Percentiles rank a stretch among this genome's conserved stretches.
phyloP scores from a whole-genome alignment of 2,329 filamentous ascomycete species.

The Bimuria novae-zelandiae region DNA sequence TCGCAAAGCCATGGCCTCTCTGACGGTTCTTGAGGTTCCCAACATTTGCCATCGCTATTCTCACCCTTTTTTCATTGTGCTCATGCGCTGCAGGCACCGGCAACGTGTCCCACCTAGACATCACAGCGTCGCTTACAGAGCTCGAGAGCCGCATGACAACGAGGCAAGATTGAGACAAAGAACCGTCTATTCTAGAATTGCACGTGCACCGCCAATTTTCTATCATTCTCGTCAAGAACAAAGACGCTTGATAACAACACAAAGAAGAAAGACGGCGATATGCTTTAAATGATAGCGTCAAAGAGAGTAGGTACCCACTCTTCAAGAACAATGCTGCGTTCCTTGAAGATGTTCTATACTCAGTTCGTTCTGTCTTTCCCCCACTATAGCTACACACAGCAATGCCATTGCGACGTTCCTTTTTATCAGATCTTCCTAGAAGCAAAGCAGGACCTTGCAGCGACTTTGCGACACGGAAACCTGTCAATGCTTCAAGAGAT shows the following conservation, averaged over 20 bases:
- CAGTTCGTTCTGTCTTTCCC: background rate
- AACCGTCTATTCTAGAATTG: constrained; percentile 2
- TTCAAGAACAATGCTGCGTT: too few species aligned
- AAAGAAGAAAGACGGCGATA: background rate
- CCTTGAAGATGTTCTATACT: background rate
- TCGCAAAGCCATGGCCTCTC: too few species aligned
- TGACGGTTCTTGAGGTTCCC: background rate
- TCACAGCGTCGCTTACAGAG: background rate
- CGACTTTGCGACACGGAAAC: too few species aligned
- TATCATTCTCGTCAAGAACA: background rate
- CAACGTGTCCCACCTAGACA: background rate
- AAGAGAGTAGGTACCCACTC: background rate
- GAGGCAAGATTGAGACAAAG: constrained; percentile 6
- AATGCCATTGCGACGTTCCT: background rate
- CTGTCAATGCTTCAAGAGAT: too few species aligned
- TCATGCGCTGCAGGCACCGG: background rate
- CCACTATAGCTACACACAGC: background rate
- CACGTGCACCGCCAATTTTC: background rate
- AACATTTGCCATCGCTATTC: background rate
- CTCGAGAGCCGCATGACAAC: background rate
- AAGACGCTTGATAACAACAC: background rate
- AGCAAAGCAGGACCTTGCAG: constrained; percentile 8
- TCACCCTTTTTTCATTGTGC: background rate
- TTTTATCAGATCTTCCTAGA: background rate
- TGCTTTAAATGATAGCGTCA: background rate